Conservation (phyloP, 2,329 filamentous ascomycete genomes). For the Emergomyces africanus region DNA sequence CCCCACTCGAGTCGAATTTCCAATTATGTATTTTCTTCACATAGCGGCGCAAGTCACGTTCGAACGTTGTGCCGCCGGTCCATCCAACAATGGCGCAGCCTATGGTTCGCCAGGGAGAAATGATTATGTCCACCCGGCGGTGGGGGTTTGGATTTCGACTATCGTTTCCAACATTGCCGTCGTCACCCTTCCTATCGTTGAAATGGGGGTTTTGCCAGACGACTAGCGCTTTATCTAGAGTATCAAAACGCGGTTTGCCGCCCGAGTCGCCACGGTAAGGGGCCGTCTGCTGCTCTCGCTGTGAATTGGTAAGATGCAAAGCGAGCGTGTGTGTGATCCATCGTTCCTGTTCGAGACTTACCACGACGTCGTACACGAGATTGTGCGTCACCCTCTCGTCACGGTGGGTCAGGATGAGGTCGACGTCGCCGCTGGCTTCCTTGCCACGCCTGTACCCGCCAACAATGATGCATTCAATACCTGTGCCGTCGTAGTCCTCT, state of each 20-base stretch:
- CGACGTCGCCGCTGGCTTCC: constrained; percentile 61
- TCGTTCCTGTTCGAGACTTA: constrained; percentile 51
- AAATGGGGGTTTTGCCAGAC: constrained; percentile 69
- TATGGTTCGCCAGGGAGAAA: constrained; percentile 75
- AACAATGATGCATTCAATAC: constrained; percentile 52
- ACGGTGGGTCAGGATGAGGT: constrained; percentile 70
- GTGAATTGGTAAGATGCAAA: constrained; percentile 55
- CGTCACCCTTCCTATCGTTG: constrained; percentile 22
- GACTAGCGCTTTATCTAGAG: constrained; percentile 79
- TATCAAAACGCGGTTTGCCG: constrained; percentile 61
- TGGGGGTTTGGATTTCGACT: constrained; percentile 60
- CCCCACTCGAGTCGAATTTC: constrained; percentile 87
- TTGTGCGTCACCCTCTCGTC: constrained; percentile 54
- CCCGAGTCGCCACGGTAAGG: constrained; percentile 35
- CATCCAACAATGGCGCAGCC: constrained; percentile 83
- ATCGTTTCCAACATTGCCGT: constrained; percentile 20
- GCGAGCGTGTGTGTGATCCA: constrained; percentile 74
- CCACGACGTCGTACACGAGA: constrained; percentile 61
- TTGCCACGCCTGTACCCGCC: constrained; percentile 78
- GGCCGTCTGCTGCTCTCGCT: constrained; percentile 55
- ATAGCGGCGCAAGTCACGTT: constrained; percentile 72
- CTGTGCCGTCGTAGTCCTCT: constrained; percentile 18
- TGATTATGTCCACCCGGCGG: constrained; percentile 80
- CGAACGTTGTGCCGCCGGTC: constrained; percentile 80
- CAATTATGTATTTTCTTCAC: constrained; percentile 57